Percentiles rank a stretch among this genome's conserved stretches.
Evolutionary conservation across 1,284 basidiomycete species (phyloP).

Genomic region (Lignosus rhinocerotis): DNA sequence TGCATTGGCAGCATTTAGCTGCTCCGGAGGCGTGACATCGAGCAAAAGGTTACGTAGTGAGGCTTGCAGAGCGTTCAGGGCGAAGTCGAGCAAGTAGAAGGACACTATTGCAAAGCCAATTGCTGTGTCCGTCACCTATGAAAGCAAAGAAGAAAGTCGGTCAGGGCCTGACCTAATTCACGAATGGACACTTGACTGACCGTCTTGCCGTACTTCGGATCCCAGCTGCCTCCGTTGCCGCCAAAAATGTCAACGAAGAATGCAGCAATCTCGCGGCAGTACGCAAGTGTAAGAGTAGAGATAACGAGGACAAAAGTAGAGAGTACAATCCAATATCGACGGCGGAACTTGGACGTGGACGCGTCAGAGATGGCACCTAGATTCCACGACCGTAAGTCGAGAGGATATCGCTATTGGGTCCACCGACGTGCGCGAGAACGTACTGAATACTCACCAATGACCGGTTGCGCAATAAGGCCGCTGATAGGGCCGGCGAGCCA

Average conservation of each 20-base stretch:
- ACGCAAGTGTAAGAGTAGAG: constrained; percentile 81
- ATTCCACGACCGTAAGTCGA: background rate
- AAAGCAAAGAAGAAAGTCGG: background rate
- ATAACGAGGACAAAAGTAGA: constrained; percentile 77
- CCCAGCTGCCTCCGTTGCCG: constrained; percentile 87
- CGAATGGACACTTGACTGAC: constrained; percentile 38
- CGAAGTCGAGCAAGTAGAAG: constrained; percentile 95
- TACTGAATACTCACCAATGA: constrained; percentile 68
- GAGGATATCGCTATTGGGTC: background rate
- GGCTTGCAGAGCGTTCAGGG: constrained; percentile 92
- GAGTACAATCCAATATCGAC: constrained; percentile 87
- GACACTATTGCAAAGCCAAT: constrained; percentile 88
- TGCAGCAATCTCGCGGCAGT: constrained; percentile 74
- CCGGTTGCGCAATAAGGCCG: constrained; percentile 91
- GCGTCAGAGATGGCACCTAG: constrained; percentile 91
- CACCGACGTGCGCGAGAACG: background rate
- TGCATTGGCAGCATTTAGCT: constrained; percentile 92
- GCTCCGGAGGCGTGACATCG: constrained; percentile 84
- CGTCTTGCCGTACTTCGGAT: constrained; percentile 68
- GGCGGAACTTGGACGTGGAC: constrained; percentile 83
- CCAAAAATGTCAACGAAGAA: constrained; percentile 80
- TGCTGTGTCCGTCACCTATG: constrained; percentile 66
- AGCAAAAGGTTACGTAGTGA: constrained; percentile 90
- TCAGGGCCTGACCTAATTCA: background rate
- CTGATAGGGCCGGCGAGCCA: constrained; percentile 97